These are phyloP conservation scores for Simmondsia chinensis DNA, from an alignment of 148 eudicot species.

Conservation along the genomic window DNA sequence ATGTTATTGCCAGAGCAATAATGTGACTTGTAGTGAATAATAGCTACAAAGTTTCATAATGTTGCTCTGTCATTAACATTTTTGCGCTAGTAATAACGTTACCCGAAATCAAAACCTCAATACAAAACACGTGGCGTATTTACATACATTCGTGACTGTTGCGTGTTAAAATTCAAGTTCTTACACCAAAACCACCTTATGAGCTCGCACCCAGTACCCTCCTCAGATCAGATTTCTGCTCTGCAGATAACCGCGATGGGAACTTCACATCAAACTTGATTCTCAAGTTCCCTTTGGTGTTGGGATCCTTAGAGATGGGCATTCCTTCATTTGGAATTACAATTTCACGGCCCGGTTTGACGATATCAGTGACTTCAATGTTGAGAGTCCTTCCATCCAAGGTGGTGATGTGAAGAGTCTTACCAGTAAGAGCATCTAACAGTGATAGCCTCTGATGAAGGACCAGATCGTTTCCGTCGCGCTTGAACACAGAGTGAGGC, in stretches of 20 bases:
- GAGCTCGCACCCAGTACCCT: slow-evolving; percentile 16
- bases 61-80: too few relatives aligned
- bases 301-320: slow-evolving; percentile 29
- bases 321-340: slow-evolving; percentile 32
- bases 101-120: too few relatives aligned
- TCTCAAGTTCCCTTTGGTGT: slow-evolving; percentile 24
- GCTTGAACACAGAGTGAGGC: slow-evolving; percentile 30
- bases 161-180: too few relatives aligned
- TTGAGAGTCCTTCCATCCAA: slow-evolving; percentile 23
- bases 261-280: slow-evolving; percentile 32
- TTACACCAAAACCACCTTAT: too few relatives aligned
- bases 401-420: slow-evolving; percentile 24
- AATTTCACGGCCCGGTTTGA: slow-evolving; percentile 27
- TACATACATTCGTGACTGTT: too few relatives aligned
- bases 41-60: too few relatives aligned
- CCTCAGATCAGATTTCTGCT: slow-evolving; percentile 33
- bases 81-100: too few relatives aligned
- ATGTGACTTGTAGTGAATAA: too few relatives aligned
- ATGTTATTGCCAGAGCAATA: too few relatives aligned
- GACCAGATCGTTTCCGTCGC: slow-evolving; percentile 38
- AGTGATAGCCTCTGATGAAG: slow-evolving; percentile 28
- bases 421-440: slow-evolving; percentile 38
- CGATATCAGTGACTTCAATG: slow-evolving; percentile 22
- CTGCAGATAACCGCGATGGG: slow-evolving; percentile 25
- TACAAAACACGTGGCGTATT: too few relatives aligned